Base-by-base conservation (phyloP, 345 rosid species). In the Acer saccharum region DNA sequence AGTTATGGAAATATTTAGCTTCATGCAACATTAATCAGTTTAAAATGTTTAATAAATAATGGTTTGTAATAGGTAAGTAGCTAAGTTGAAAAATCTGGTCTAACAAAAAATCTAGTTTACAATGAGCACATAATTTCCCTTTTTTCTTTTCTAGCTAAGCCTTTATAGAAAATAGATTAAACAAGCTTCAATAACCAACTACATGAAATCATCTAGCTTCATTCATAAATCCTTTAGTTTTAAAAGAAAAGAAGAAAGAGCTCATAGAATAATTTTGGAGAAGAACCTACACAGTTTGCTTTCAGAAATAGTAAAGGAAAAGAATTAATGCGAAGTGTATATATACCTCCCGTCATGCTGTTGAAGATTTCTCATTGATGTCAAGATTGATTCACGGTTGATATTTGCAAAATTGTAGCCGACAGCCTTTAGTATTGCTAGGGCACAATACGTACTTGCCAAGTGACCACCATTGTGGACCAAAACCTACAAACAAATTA, bases 381-480 rank as follows among this genome's bases (percentile, higher is more conserved):
- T 75, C 81, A 87, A 73, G 9, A 96, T 81, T 13, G 86, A 74
- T 61, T 77, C 82, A 70, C 89, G 76, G 80, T 94, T 87, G 2
- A 93, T 39, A 60, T 77, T 83, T 20, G 88, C 87, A 74, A 94
- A 71, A 83, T 85, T 79, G 79, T 87, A 86, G 43, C 95, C 95
- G 72, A 91, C 76, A 21, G 79, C 88, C 84, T 89, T 91, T 16
- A 92, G 83, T 70, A 93, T 92, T 16, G 95, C 91, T 75, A 95
- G 68, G 20, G 99, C 99, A 83, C 86, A 95, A 73, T 91, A 92
- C 0, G 95, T 91, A 84, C 97, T 94, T 62, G 99, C 97, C 84
- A 94, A 64, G 82, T 93, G 93, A 84, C 99, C 87, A 61, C 79
- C 79, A 77, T 93, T 91, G 65, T 76, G 86, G 75, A 68, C 75